phyloP scores from a whole-genome alignment of 2,329 filamentous ascomycete species.

The Neopestalotiopsis rosae region DNA sequence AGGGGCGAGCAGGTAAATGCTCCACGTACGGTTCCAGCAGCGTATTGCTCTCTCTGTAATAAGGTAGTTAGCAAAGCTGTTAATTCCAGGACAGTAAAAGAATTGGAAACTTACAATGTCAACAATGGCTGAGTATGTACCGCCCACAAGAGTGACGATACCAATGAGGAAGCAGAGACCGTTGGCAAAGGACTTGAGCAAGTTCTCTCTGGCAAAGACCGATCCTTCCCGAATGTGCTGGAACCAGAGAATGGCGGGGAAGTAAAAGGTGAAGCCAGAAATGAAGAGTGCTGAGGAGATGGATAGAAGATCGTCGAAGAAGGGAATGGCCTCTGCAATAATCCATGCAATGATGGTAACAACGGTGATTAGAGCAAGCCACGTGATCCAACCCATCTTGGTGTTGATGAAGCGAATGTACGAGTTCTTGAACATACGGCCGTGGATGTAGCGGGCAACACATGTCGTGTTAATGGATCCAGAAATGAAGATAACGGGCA shows the following conservation, averaged over 20 bases:
- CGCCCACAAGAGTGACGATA: constrained; percentile 35
- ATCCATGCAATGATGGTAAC: constrained; percentile 72
- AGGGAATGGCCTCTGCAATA: constrained; percentile 75
- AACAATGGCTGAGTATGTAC: constrained; percentile 37
- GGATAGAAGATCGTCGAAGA: constrained; percentile 72
- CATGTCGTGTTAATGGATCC: constrained; percentile 67
- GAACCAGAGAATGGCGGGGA: constrained; percentile 42
- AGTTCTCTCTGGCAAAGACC: constrained; percentile 34
- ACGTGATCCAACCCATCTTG: constrained; percentile 43
- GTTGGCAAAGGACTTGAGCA: constrained; percentile 29
- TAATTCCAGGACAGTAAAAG: too few species aligned
- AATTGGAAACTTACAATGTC: constrained; percentile 36
- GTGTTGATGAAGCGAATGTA: constrained; percentile 40
- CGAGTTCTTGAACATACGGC: constrained; percentile 36
- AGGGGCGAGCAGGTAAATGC: constrained; percentile 17
- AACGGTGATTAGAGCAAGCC: constrained; percentile 62
- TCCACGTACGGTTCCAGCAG: constrained; percentile 1
- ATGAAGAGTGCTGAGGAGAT: constrained; percentile 57
- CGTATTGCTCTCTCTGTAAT: constrained; percentile 14
- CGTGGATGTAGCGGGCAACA: constrained; percentile 44
- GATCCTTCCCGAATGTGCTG: constrained; percentile 36
- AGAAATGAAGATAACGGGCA: constrained; percentile 69
- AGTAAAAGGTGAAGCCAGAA: constrained; percentile 49
- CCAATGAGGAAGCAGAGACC: constrained; percentile 35
- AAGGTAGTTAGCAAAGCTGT: neutral